Percentiles rank a stretch among this genome's conserved stretches.
Evolutionary conservation across 768 basidiomycete species (phyloP).

Genomic region (Mycena galericulata): DNA sequence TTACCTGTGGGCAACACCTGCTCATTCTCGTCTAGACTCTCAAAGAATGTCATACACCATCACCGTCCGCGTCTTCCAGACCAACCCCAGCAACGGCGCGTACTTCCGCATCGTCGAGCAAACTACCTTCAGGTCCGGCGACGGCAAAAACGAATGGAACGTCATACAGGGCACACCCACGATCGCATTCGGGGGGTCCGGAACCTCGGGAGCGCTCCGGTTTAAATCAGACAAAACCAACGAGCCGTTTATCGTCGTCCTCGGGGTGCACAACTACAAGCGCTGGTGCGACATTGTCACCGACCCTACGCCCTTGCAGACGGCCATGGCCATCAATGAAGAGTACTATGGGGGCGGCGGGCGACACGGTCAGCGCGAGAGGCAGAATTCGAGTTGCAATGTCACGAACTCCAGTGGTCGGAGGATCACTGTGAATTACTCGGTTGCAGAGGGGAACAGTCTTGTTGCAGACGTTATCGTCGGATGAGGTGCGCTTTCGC

Average conservation of each 20-base stretch:
- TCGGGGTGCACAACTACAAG: constrained; percentile 19
- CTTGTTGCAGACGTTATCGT: constrained; percentile 18
- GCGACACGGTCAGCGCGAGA: constrained; percentile 10
- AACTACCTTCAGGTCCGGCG: constrained; percentile 5
- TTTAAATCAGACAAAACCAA: constrained; percentile 17
- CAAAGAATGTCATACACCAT: constrained; percentile 18
- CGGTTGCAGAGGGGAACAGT: constrained; percentile 14
- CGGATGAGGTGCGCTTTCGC: constrained; percentile 13
- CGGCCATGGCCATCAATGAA: constrained; percentile 18
- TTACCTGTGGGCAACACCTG: constrained; percentile 19
- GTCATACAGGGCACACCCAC: constrained; percentile 14
- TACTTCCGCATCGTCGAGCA: constrained; percentile 19
- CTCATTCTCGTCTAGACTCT: constrained; percentile 9
- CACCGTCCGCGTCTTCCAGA: constrained; percentile 24
- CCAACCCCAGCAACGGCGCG: constrained; percentile 13
- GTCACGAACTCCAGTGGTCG: constrained; percentile 9
- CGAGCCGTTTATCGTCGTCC: constrained; percentile 9
- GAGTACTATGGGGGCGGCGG: constrained; percentile 16
- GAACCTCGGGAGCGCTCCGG: constrained; percentile 16
- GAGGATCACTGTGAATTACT: constrained; percentile 13
- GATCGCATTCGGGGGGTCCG: constrained; percentile 9
- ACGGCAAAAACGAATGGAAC: constrained; percentile 13
- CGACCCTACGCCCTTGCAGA: constrained; percentile 12
- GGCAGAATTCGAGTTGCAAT: constrained; percentile 11
- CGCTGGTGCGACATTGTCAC: constrained; percentile 21